Conservation (phyloP, 1,284 basidiomycete species). For the Leccinum fallax region DNA sequence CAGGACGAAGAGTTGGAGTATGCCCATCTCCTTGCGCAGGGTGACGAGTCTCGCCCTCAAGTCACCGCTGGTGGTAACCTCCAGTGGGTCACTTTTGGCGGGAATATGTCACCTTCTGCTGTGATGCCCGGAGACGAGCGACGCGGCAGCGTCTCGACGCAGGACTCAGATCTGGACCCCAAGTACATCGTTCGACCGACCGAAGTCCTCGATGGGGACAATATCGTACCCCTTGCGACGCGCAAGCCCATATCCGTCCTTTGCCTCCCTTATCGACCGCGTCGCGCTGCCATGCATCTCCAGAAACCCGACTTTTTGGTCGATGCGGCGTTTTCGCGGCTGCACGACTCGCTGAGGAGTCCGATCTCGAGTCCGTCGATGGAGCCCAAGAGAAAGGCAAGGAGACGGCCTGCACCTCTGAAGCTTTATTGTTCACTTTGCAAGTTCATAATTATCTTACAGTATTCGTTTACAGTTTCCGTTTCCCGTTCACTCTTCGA, state of each 20-base stretch:
- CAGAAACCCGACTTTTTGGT: slow-evolving; percentile 43
- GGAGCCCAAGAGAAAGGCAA: slow-evolving; percentile 35
- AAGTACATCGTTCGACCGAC: slow-evolving; percentile 48
- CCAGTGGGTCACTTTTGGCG: slow-evolving; percentile 49
- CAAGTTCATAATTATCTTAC: not conserved
- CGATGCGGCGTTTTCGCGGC: slow-evolving; percentile 41
- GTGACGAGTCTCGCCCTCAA: slow-evolving; percentile 20
- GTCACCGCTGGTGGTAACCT: slow-evolving; percentile 18
- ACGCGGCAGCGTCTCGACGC: slow-evolving; percentile 49
- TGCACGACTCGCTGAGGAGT: slow-evolving; percentile 16
- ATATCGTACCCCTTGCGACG: slow-evolving; percentile 18
- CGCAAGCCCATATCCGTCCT: slow-evolving; percentile 39
- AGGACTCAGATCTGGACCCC: slow-evolving; percentile 55
- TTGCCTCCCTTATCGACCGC: slow-evolving; percentile 42
- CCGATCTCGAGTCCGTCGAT: slow-evolving; percentile 6
- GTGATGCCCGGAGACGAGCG: slow-evolving; percentile 37
- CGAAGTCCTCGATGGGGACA: slow-evolving; percentile 38
- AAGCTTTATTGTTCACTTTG: slow-evolving; percentile 33
- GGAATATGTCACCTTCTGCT: slow-evolving; percentile 16
- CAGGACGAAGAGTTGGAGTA: slow-evolving; percentile 71
- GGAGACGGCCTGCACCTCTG: slow-evolving; percentile 49
- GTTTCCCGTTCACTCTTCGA: slow-evolving; percentile 9
- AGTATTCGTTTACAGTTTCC: not conserved
- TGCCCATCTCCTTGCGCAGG: slow-evolving; percentile 50
- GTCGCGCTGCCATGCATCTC: slow-evolving; percentile 44